These are phyloP conservation scores for Chrysoporthe deuterocubensis DNA, from an alignment of 2,329 filamentous ascomycete genomes.

Conservation along the genomic window DNA sequence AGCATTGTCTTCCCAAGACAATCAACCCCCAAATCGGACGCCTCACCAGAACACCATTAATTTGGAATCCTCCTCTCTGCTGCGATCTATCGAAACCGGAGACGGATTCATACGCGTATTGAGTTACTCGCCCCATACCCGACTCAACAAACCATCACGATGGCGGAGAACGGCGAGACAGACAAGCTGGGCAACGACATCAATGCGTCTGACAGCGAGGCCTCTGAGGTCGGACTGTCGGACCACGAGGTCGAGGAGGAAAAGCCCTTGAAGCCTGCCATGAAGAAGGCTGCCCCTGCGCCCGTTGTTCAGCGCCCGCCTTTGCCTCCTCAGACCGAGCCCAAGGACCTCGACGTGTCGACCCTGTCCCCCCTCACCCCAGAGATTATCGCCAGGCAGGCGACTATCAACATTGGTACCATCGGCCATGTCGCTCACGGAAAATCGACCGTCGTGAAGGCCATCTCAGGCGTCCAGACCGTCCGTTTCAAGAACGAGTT, in stretches of 20 bases:
- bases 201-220: constrained; percentile 67
- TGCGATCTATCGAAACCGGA: not conserved
- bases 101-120: not conserved
- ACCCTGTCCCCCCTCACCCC: constrained; percentile 84
- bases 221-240: constrained; percentile 56
- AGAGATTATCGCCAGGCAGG: constrained; percentile 96
- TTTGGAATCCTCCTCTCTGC: not conserved
- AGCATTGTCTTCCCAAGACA: constrained; percentile 17
- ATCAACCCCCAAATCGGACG: not conserved
- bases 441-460: constrained; percentile 98
- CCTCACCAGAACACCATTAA: not conserved
- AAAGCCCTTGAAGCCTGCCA: constrained; percentile 77
- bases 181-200: constrained; percentile 74
- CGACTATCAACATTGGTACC: constrained; percentile 98
- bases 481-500: constrained; percentile 99
- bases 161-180: constrained; percentile 55
- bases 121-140: constrained; percentile 14
- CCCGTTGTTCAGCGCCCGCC: constrained; percentile 57
- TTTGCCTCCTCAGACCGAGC: constrained; percentile 88
- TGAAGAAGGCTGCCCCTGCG: constrained; percentile 75
- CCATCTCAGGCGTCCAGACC: constrained; percentile 97
- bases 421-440: constrained; percentile 99
- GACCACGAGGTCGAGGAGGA: constrained; percentile 63
- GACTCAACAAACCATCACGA: constrained; percentile 37
- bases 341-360: constrained; percentile 82